phyloP scores from a whole-genome alignment of 2,329 filamentous ascomycete species.

The Apiospora kogelbergensis region DNA sequence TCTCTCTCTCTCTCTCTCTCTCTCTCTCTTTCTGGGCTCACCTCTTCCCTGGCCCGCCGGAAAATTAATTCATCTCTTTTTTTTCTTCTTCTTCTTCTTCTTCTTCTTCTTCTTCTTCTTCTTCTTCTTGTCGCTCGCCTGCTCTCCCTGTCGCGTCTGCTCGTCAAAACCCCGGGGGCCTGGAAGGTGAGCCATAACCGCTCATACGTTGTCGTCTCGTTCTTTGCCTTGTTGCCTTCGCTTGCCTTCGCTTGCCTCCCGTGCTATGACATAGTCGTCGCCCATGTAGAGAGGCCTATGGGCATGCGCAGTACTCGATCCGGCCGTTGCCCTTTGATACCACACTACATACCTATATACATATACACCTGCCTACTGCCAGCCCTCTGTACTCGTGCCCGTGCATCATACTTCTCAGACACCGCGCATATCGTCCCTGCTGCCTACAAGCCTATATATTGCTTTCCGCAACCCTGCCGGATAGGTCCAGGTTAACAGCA shows the following conservation, averaged over 20 bases:
- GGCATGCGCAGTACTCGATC: not conserved
- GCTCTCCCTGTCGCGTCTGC: not conserved
- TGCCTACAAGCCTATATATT: not conserved
- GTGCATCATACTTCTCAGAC: not conserved
- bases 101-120: not conserved
- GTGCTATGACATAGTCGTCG: not conserved
- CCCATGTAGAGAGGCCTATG: not conserved
- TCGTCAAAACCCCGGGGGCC: not conserved
- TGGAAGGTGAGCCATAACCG: constrained; percentile 10
- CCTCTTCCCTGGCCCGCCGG: not conserved
- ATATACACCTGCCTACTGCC: not conserved
- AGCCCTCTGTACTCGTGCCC: not conserved
- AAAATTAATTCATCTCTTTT: not conserved
- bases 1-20: not conserved
- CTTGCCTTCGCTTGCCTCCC: not conserved
- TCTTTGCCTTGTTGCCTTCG: constrained; percentile 4
- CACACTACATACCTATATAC: not conserved
- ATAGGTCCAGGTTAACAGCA: constrained; percentile 53
- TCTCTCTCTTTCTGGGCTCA: not conserved
- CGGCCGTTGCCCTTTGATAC: not conserved
- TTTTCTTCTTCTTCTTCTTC: not conserved
- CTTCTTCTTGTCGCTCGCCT: not conserved
- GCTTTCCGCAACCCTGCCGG: constrained; percentile 18
- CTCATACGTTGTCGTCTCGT: constrained; percentile 5
- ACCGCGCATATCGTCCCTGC: not conserved